phyloP scores from a whole-genome alignment of 306 rosid species.

The Neltuma alba region DNA sequence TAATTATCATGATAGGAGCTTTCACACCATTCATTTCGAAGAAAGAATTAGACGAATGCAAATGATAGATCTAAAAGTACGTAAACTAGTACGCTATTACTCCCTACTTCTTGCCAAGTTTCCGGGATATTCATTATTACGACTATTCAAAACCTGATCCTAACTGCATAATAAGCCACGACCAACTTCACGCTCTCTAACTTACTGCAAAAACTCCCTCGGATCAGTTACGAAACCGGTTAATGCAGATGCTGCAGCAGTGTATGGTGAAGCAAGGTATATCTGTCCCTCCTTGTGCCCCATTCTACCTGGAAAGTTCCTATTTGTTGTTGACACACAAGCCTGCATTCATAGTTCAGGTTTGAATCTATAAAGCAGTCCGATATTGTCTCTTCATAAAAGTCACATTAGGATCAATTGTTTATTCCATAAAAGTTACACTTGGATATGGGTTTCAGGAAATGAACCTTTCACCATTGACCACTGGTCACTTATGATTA shows the following conservation, averaged over 20 bases:
- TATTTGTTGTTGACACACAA: constrained; percentile 62
- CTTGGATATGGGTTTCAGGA: neutral
- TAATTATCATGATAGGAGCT: neutral
- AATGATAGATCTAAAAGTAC: neutral
- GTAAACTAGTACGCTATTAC: too few relatives aligned
- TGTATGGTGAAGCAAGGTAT: constrained; percentile 86
- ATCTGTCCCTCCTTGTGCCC: constrained; percentile 86
- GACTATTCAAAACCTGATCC: constrained; percentile 10
- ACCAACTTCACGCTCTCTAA: neutral
- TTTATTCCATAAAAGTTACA: neutral
- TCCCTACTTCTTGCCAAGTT: too few relatives aligned
- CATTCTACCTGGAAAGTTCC: constrained; percentile 91
- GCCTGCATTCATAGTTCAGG: constrained; percentile 51
- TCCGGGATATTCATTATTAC: neutral
- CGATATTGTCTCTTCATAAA: constrained; percentile 2
- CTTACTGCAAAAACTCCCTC: constrained; percentile 68
- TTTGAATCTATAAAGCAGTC: neutral
- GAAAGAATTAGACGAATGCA: neutral
- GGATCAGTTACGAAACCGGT: constrained; percentile 90
- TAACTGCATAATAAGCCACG: neutral
- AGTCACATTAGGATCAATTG: neutral
- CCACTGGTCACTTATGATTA: neutral
- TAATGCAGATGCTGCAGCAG: constrained; percentile 93
- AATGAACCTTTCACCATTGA: neutral
- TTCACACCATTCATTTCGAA: neutral